These are phyloP conservation scores for Schoenoplectus triqueter DNA, from an alignment of 202 grass and related monocot genomes.

Conservation along the genomic window DNA sequence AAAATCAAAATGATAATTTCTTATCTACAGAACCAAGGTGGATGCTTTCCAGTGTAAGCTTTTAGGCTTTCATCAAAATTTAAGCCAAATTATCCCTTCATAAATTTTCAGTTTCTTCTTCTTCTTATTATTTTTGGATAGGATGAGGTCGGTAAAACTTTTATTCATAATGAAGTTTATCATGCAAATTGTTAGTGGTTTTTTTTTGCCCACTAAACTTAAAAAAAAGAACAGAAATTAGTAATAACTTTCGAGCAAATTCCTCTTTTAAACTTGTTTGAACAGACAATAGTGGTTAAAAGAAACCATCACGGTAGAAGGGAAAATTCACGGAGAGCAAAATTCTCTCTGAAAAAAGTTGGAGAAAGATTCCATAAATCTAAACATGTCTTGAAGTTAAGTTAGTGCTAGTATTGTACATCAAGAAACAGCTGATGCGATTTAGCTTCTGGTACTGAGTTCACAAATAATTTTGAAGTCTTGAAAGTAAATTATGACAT, in stretches of 20 bases:
- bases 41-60: neutral
- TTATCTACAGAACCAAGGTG: neutral
- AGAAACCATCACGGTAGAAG: neutral
- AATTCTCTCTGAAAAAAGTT: neutral
- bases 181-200: neutral
- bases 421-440: neutral
- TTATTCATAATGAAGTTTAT: neutral
- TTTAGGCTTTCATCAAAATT: neutral
- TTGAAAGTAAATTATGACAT: neutral
- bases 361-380: neutral
- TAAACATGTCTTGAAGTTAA: neutral
- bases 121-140: neutral
- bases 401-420: neutral
- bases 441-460: too few relatives aligned
- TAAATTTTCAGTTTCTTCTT: neutral
- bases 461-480: neutral
- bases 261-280: neutral
- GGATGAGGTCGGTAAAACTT: neutral
- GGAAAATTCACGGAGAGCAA: neutral
- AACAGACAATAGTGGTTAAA: constrained; percentile 13
- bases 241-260: neutral
- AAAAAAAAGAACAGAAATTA: neutral
- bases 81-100: neutral
- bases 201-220: too few relatives aligned
- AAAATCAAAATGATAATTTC: neutral